phyloP scores from a whole-genome alignment of 2,329 filamentous ascomycete species.

The Aspergillus fischeri region DNA sequence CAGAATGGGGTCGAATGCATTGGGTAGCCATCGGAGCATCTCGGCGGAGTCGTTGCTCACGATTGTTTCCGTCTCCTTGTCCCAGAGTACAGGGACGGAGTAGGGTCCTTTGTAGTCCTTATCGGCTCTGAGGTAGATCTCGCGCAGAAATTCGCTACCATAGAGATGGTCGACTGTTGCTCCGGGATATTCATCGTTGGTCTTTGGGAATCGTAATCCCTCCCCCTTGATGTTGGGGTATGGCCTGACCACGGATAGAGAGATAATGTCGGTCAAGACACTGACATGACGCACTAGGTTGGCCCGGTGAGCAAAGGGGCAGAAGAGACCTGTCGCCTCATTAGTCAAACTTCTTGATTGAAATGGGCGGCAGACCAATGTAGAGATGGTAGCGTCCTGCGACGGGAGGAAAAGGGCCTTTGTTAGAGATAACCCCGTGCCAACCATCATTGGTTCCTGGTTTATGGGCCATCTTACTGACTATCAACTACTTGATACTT shows the following conservation, averaged over 20 bases:
- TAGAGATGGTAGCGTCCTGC: slow-evolving; percentile 54
- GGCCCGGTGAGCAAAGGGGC: slow-evolving; percentile 60
- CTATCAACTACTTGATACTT: not conserved
- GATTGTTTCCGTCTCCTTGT: slow-evolving; percentile 52
- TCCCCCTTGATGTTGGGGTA: slow-evolving; percentile 63
- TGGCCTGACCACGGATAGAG: slow-evolving; percentile 57
- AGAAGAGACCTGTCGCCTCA: slow-evolving; percentile 46
- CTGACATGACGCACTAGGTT: slow-evolving; percentile 58
- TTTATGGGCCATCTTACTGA: slow-evolving; percentile 14
- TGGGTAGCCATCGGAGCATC: slow-evolving; percentile 55
- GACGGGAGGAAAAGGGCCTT: slow-evolving; percentile 48
- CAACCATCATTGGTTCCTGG: slow-evolving; percentile 34
- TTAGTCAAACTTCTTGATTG: not conserved
- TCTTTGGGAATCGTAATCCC: slow-evolving; percentile 57
- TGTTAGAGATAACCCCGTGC: slow-evolving; percentile 48
- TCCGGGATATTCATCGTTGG: slow-evolving; percentile 52
- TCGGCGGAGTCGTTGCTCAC: slow-evolving; percentile 62
- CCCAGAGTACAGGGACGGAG: slow-evolving; percentile 60
- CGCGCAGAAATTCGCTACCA: slow-evolving; percentile 55
- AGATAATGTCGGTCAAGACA: slow-evolving; percentile 52
- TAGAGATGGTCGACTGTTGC: slow-evolving; percentile 60
- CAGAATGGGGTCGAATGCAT: slow-evolving; percentile 51
- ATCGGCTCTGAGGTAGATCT: slow-evolving; percentile 61
- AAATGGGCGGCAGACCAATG: slow-evolving; percentile 33
- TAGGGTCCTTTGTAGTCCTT: slow-evolving; percentile 58